Conservation (phyloP, 345 rosid genomes). For the Ceriops zippeliana region DNA sequence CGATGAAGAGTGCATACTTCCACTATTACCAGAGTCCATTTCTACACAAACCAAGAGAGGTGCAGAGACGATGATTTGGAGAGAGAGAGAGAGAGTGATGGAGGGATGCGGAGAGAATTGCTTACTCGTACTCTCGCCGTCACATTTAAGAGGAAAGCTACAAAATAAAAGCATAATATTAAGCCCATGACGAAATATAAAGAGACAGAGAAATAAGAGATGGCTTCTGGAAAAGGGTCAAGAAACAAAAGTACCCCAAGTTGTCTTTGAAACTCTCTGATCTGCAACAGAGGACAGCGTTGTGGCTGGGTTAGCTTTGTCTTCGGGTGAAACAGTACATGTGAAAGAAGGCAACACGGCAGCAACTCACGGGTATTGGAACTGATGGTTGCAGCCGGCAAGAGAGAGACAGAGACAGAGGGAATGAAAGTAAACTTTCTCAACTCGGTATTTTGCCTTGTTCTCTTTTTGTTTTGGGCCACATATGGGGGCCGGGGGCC, state of each 20-base stretch:
- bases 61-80: slow-evolving; percentile 20
- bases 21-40: slow-evolving; percentile 81
- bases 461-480: slow-evolving; percentile 12
- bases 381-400: slow-evolving; percentile 22
- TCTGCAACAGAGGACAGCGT: slow-evolving; percentile 30
- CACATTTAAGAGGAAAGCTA: slow-evolving; percentile 25
- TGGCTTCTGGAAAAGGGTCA: slow-evolving; percentile 22
- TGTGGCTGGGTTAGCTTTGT: slow-evolving; percentile 18
- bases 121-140: slow-evolving; percentile 10
- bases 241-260: slow-evolving; percentile 15
- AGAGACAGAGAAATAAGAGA: slow-evolving; percentile 8
- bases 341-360: slow-evolving; percentile 15
- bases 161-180: slow-evolving; percentile 11
- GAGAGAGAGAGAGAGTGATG: slow-evolving; percentile 11
- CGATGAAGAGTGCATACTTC: slow-evolving; percentile 71
- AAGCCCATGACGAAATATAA: too few relatives aligned
- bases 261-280: slow-evolving; percentile 35
- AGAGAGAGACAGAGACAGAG: slow-evolving; percentile 6
- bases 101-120: slow-evolving; percentile 11
- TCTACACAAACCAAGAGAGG: background rate
- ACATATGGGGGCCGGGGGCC: background rate
- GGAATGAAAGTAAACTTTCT: background rate
- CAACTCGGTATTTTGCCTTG: background rate
- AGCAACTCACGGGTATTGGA: slow-evolving; percentile 26
- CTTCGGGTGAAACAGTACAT: slow-evolving; percentile 24